These are phyloP conservation scores for Plantago lanceolata DNA, from an alignment of 305 asterid genomes.

Conservation along the genomic window DNA sequence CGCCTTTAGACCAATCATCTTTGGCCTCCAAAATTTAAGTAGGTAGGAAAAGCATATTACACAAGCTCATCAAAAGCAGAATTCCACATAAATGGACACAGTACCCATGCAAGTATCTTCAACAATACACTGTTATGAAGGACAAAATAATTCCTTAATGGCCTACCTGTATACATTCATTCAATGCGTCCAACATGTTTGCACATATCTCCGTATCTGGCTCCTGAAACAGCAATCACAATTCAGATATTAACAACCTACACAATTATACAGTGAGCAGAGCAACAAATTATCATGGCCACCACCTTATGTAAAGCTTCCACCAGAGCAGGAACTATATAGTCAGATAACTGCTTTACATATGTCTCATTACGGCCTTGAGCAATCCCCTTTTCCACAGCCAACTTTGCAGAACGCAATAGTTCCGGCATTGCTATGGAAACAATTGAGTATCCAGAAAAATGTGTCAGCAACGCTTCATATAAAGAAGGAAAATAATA, in stretches of 20 bases:
- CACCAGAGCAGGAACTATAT: constrained; percentile 77
- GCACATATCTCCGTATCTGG: constrained; percentile 89
- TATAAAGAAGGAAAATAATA: constrained; percentile 1
- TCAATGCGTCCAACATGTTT: constrained; percentile 75
- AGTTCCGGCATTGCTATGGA: constrained; percentile 92
- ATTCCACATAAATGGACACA: background rate
- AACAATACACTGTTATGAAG: background rate
- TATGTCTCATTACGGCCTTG: constrained; percentile 88
- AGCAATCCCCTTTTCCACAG: constrained; percentile 90
- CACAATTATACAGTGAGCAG: background rate
- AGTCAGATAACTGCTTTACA: constrained; percentile 87
- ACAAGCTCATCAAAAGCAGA: background rate
- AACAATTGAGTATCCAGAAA: constrained; percentile 13
- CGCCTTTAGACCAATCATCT: background rate
- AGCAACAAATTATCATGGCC: constrained; percentile 9
- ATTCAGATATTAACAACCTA: constrained; percentile 15
- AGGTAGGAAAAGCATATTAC: background rate
- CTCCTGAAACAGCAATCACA: constrained; percentile 49
- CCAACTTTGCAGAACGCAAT: constrained; percentile 82
- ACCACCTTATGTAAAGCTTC: constrained; percentile 94
- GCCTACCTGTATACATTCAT: constrained; percentile 82
- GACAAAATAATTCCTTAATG: background rate
- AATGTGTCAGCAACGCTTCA: constrained; percentile 19
- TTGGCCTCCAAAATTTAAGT: background rate
- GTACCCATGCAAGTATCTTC: background rate